phyloP scores from a whole-genome alignment of 2,329 filamentous ascomycete species.

The Fusarium heterosporum region DNA sequence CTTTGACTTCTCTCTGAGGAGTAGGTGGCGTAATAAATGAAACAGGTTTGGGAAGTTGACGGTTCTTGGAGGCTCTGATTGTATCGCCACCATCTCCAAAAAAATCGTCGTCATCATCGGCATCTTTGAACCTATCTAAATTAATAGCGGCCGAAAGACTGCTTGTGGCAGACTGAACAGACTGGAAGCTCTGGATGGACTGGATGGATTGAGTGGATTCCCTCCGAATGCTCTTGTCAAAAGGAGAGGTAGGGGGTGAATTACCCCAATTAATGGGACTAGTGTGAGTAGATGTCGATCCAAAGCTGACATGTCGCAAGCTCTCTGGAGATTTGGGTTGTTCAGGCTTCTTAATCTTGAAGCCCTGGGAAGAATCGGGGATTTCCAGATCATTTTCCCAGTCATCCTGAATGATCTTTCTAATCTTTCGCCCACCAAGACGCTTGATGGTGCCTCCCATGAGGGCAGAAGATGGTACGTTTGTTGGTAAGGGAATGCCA shows the following conservation, averaged over 20 bases:
- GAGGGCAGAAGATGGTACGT: slow-evolving; percentile 88
- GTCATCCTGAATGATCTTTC: slow-evolving; percentile 80
- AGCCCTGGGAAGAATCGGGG: slow-evolving; percentile 66
- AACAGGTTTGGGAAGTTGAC: slow-evolving; percentile 62
- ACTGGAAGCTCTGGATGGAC: slow-evolving; percentile 28
- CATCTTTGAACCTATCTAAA: slow-evolving; percentile 73
- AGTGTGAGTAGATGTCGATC: slow-evolving; percentile 58
- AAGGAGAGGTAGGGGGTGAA: slow-evolving; percentile 33
- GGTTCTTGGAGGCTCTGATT: slow-evolving; percentile 74
- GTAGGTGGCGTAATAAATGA: slow-evolving; percentile 68
- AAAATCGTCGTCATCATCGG: slow-evolving; percentile 71
- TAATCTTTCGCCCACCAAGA: slow-evolving; percentile 79
- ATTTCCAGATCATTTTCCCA: slow-evolving; percentile 84
- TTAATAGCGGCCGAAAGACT: slow-evolving; percentile 62
- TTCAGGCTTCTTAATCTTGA: slow-evolving; percentile 74
- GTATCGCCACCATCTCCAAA: slow-evolving; percentile 73
- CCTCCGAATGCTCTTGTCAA: slow-evolving; percentile 47
- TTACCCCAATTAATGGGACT: slow-evolving; percentile 63
- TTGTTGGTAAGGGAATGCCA: slow-evolving; percentile 89
- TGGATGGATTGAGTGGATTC: slow-evolving; percentile 42
- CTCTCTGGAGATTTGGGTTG: slow-evolving; percentile 73
- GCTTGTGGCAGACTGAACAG: slow-evolving; percentile 50
- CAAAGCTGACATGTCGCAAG: slow-evolving; percentile 73
- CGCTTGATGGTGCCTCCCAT: slow-evolving; percentile 94
- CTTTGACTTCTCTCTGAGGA: slow-evolving; percentile 58